Percentiles rank a stretch among this genome's conserved stretches.
These are phyloP conservation scores for Tuber aestivum DNA, from an alignment of 495 filamentous ascomycete genomes.

Conservation along the genomic window DNA sequence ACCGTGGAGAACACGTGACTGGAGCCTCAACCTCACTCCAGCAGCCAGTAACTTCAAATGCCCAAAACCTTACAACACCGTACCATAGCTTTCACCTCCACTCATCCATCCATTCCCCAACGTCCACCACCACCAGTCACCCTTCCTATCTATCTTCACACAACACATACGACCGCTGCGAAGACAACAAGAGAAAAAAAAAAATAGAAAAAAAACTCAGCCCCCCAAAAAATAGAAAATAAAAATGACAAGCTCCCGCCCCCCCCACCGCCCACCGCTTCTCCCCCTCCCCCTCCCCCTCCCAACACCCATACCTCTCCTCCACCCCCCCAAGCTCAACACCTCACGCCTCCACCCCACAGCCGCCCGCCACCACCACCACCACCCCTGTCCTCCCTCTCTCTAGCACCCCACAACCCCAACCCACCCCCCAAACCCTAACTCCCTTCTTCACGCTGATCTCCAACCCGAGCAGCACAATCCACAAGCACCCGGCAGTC, in stretches of 20 bases:
- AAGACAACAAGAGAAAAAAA: conserved; percentile 17
- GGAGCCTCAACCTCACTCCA: neutral
- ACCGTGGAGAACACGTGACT: neutral
- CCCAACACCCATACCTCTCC: conserved; percentile 54
- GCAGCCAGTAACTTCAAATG: conserved; percentile 24
- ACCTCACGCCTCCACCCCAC: too few relatives aligned
- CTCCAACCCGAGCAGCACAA: conserved; percentile 52
- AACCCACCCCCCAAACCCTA: conserved; percentile 46
- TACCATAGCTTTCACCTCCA: neutral
- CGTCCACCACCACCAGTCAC: conserved; percentile 25
- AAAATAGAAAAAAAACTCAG: conserved; percentile 22
- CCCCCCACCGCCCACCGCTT: conserved; percentile 33
- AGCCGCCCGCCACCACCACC: conserved; percentile 30
- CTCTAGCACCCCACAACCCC: conserved; percentile 15
- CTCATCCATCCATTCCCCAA: conserved; percentile 9
- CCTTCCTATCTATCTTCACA: conserved; percentile 32
- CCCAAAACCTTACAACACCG: conserved; percentile 5
- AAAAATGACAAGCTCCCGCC: conserved; percentile 14
- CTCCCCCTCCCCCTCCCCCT: conserved; percentile 41
- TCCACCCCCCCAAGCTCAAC: conserved; percentile 46
- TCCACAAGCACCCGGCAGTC: conserved; percentile 68
- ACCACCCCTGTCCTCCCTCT: conserved; percentile 28
- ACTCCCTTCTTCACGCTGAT: conserved; percentile 62
- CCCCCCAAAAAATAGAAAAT: conserved; percentile 37
- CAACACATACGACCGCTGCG: conserved; percentile 37